phyloP scores from a whole-genome alignment of 2,329 filamentous ascomycete species.

The Aspergillus awamori region DNA sequence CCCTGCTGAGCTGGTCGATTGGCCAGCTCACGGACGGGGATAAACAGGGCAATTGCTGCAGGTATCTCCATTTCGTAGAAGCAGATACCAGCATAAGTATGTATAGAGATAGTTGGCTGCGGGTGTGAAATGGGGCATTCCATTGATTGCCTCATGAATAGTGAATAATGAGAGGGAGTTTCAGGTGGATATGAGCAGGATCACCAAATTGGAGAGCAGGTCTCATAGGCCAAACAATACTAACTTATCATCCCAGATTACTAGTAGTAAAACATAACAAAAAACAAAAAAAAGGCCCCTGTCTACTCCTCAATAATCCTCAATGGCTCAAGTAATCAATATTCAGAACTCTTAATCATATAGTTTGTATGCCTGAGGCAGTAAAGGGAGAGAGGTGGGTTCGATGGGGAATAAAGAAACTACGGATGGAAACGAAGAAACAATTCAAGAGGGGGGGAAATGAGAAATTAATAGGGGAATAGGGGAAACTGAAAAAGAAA shows the following conservation, averaged over 20 bases:
- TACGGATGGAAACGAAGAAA: not conserved
- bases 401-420: constrained; percentile 5
- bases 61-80: not conserved
- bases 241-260: not conserved
- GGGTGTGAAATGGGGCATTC: not conserved
- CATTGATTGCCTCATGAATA: not conserved
- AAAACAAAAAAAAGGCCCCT: not conserved
- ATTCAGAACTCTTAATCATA: too few species aligned
- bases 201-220: not conserved
- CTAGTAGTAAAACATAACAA: not conserved
- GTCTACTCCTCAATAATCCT: not conserved
- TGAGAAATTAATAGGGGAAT: too few species aligned
- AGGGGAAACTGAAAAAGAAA: too few species aligned
- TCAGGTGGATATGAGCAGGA: constrained; percentile 2
- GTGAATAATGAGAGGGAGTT: not conserved
- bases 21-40: not conserved
- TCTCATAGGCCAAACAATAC: not conserved
- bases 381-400: not conserved
- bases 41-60: not conserved
- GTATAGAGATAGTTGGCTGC: not conserved
- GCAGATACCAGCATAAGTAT: too few species aligned
- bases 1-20: not conserved
- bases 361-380: not conserved
- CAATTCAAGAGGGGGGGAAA: not conserved
- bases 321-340: too few species aligned